A percentile compares a stretch with the other conserved stretches of the same genome.
These are phyloP conservation scores for Zygosaccharomyces gambellarensis DNA, from an alignment of 805 yeast species.

Conservation along the genomic window DNA sequence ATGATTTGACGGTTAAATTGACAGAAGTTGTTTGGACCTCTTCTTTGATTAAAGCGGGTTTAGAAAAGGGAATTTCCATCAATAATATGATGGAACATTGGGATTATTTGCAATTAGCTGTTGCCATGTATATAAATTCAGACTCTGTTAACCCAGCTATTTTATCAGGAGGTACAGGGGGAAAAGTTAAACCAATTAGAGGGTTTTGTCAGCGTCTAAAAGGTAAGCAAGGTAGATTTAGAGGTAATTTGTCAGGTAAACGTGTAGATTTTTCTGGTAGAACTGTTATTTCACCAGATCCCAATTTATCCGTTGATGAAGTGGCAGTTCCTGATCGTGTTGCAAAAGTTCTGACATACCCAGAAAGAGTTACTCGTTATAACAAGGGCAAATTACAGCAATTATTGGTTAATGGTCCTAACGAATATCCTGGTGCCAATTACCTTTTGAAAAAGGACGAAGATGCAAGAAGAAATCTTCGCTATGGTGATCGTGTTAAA, in stretches of 20 bases:
- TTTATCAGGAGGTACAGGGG: conserved; percentile 61
- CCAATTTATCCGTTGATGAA: conserved; percentile 88
- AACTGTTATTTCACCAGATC: conserved; percentile 98
- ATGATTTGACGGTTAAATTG: conserved; percentile 90
- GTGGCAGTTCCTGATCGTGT: conserved; percentile 98
- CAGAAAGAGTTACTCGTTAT: conserved; percentile 88
- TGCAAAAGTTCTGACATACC: conserved; percentile 92
- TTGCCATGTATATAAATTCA: conserved; percentile 95
- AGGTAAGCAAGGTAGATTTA: conserved; percentile 98
- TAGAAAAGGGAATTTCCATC: conserved; percentile 90
- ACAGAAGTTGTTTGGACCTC: conserved; percentile 97
- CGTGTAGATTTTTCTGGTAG: conserved; percentile 98
- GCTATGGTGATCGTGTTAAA: conserved; percentile 79
- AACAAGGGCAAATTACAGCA: conserved; percentile 72
- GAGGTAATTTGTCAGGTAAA: conserved; percentile 97
- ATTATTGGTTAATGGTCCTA: conserved; percentile 79
- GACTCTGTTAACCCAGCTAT: conserved; percentile 84
- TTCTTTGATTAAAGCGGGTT: conserved; percentile 89
- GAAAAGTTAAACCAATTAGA: conserved; percentile 69
- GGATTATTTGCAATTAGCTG: conserved; percentile 93
- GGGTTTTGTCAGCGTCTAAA: conserved; percentile 96
- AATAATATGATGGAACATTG: conserved; percentile 97
- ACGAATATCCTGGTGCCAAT: conserved; percentile 93
- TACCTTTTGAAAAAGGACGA: conserved; percentile 80
- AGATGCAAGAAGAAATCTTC: conserved; percentile 76